phyloP scores from a whole-genome alignment of 2,329 filamentous ascomycete genomes.

The Aureobasidium sp. region DNA sequence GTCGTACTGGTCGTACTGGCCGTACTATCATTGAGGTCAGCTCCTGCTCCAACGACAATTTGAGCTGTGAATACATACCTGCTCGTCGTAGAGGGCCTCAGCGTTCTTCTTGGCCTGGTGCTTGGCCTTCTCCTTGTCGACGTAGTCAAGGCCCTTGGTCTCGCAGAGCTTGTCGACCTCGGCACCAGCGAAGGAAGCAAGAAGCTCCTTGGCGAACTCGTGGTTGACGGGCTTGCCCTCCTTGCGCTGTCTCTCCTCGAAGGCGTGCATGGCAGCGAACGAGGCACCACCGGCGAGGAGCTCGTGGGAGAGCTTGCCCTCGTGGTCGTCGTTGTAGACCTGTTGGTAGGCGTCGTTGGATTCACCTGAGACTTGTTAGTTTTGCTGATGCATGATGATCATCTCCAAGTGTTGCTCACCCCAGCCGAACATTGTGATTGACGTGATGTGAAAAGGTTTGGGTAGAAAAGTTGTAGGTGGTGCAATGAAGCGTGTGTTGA shows the following conservation, averaged over 20 bases:
- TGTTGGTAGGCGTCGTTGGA: constrained; percentile 48
- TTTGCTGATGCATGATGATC: neutral
- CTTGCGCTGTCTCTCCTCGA: constrained; percentile 65
- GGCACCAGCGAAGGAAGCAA: constrained; percentile 64
- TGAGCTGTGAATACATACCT: constrained; percentile 25
- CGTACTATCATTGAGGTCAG: constrained; percentile 2
- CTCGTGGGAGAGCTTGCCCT: constrained; percentile 65
- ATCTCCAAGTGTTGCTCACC: constrained; percentile 25
- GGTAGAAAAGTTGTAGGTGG: constrained; percentile 5
- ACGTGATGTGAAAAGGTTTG: constrained; percentile 10
- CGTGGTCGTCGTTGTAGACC: constrained; percentile 49
- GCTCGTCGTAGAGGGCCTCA: constrained; percentile 43
- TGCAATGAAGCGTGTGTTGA: constrained; percentile 10
- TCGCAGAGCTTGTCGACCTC: constrained; percentile 70
- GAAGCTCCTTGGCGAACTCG: constrained; percentile 68
- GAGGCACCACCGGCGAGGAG: constrained; percentile 67
- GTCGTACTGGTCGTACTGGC: constrained; percentile 39
- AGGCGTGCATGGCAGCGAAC: constrained; percentile 74
- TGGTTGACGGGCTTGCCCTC: constrained; percentile 67
- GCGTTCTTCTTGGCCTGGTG: constrained; percentile 37
- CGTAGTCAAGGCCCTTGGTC: constrained; percentile 45
- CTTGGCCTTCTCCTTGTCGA: constrained; percentile 44
- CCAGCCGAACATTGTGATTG: constrained; percentile 40
- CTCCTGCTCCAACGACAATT: constrained; percentile 15
- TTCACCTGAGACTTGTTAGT: constrained; percentile 36